Base-by-base conservation (phyloP, 2,329 filamentous ascomycete genomes). In the Aspergillus pseudoglaucus region DNA sequence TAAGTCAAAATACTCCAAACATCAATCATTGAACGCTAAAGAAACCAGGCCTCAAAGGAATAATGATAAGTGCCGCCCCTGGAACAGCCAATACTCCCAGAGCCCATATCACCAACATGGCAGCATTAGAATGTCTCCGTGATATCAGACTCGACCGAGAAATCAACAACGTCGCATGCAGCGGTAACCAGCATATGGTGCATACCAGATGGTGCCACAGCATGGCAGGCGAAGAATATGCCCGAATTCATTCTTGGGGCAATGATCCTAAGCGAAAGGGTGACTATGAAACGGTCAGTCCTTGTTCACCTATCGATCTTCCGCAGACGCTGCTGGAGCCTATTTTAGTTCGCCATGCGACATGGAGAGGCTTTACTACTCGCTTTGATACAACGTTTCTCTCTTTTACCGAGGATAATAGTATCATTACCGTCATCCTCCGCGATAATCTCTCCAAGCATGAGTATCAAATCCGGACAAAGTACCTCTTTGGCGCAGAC, bases 91-190 rank as follows among this genome's bases (percentile, higher is more conserved):
- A 77, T 48, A 81, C 79, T 1, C 81, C 81, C 1, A 67, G 81
- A 22, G 80, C 80, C 0, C 80, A 83, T 57, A 79, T 82, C 47
- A 81, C 76, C 39, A 84, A 82, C 58, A 77, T 76, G 61, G 78
- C 78, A 0, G 77, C 77, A 0, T 59, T 79, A 15, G 81, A 80
- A 54, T 79, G 75, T 56, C 64, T 79, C 2, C 70, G 77, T 6
- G 77, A 79, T 51, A 73, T 79, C 47, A 75, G 71, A 1, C 60
- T 80, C 2, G 75, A 79, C 23, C 44, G 62, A 25, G 71, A 73
- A 17, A 67, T 68, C 17, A 45, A 64, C 3, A 53, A 61, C 32
- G 61, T 71, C 6, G 67, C 69, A 1, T 66, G 68, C 0, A 61
- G 64, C 2, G 67, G 70, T 17, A 27, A 44, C 18, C 52, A 67